Percentiles rank a stretch among this genome's conserved stretches.
Conservation (phyloP, 2,329 filamentous ascomycete species). For the Thielaviopsis cerberus region DNA sequence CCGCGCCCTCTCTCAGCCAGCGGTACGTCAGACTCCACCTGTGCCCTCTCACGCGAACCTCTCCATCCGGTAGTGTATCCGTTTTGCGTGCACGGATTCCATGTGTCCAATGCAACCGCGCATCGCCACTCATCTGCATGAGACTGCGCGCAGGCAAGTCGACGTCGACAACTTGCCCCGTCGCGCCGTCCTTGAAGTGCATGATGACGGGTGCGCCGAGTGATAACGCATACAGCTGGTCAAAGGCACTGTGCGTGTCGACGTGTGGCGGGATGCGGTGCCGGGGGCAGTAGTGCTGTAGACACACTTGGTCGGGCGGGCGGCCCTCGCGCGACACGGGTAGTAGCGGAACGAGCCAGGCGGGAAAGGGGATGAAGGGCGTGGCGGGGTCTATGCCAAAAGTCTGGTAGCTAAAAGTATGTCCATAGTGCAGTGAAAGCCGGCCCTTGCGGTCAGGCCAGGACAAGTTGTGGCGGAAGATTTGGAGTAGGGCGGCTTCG, state of each 20-base stretch:
- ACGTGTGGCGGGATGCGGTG: conserved; percentile 40
- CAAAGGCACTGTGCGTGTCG: conserved; percentile 33
- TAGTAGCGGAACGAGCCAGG: conserved; percentile 31
- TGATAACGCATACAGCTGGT: conserved; percentile 27
- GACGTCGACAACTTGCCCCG: conserved; percentile 20
- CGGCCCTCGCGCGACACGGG: conserved; percentile 23
- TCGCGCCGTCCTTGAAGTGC: conserved; percentile 22
- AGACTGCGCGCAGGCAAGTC: conserved; percentile 31
- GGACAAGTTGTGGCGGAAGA: conserved; percentile 25
- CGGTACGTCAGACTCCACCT: conserved; percentile 39
- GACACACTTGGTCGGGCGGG: conserved; percentile 37
- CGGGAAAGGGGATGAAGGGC: conserved; percentile 31
- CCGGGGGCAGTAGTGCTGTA: conserved; percentile 43
- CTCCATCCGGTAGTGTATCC: conserved; percentile 27
- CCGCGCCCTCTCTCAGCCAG: conserved; percentile 28
- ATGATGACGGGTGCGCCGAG: conserved; percentile 26
- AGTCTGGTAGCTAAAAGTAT: conserved; percentile 40
- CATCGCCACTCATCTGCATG: conserved; percentile 31
- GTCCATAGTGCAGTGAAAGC: conserved; percentile 35
- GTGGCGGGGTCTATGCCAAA: conserved; percentile 33
- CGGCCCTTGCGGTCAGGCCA: conserved; percentile 27
- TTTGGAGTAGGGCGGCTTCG: conserved; percentile 25
- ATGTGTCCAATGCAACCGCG: conserved; percentile 36
- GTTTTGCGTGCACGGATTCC: conserved; percentile 35
- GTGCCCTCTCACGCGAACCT: conserved; percentile 23